Base-by-base conservation (phyloP, 1,139 yeast species). In the Arxiozyma slooffiae region DNA sequence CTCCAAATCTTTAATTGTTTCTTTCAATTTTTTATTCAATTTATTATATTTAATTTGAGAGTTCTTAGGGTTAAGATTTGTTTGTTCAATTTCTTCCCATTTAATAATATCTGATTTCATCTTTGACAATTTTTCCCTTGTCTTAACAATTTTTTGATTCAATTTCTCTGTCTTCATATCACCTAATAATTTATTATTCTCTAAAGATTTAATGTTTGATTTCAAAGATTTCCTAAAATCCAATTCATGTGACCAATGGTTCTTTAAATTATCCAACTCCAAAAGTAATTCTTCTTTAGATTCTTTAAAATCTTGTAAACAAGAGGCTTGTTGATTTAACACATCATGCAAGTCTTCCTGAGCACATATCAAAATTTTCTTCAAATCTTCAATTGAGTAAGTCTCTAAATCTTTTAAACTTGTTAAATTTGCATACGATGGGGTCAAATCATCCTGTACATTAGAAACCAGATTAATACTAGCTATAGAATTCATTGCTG, bases 331-430 rank as follows among this genome's bases (percentile, higher is more conserved):
- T 46, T 64, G 67, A 11, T 58, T 51, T 9, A 64, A 50, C 1
- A 64, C 63, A n/a, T 64, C 65, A 49, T 64, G 68, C 48, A 66
- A 49, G 46, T 66, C 67, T 48, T 64, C 67, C 48, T 66, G 69
- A 1, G 67, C 58, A 48, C 65, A 61, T 4, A 62, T 59, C 44
- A 66, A 52, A 20, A 66, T 62, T 39, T 59, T 60, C 45, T 65
- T 64, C 54, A 66, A 53, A 45, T 64, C 67, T 6, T 60, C 63
- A 22, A 64, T 62, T 14, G 66, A 56, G 48, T 54, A 63, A 26
- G 54, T 47, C 34, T 64, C 66, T 48, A 66, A 49, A 47, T 62
- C 66, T 47, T 63, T 57, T 24, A 66, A 51, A 11, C 60, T 55
- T 8, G 63, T 59, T 38, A 64, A 48, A 41, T 56, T 58, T 7